phyloP scores from a whole-genome alignment of 129 eudicot species.

The Tagetes erecta region DNA sequence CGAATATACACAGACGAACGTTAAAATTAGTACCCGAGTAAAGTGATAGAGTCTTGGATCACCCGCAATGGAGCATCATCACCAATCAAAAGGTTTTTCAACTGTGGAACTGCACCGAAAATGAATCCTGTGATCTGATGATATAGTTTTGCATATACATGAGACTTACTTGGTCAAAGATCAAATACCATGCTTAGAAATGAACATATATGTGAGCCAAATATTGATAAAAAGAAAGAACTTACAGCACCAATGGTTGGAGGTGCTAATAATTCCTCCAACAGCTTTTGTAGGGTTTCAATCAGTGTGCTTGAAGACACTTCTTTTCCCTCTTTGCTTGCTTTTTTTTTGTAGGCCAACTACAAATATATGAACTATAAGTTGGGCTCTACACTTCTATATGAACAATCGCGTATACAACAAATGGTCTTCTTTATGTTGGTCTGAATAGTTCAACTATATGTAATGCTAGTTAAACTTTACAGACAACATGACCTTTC shows the following conservation, averaged over 20 bases:
- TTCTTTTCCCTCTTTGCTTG: slow-evolving; percentile 21
- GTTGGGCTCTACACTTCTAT: neutral
- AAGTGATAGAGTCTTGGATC: slow-evolving; percentile 56
- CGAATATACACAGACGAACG: neutral
- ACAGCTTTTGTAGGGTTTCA: slow-evolving; percentile 40
- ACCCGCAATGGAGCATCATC: slow-evolving; percentile 73
- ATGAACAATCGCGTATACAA: neutral
- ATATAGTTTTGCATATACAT: slow-evolving; percentile 12
- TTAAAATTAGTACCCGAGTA: slow-evolving; percentile 65
- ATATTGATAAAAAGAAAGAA: slow-evolving; percentile 3
- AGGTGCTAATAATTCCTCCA: slow-evolving; percentile 81
- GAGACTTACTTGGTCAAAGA: slow-evolving; percentile 4
- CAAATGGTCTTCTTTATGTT: slow-evolving; percentile 1
- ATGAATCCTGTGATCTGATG: slow-evolving; percentile 66
- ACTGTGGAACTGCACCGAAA: slow-evolving; percentile 58
- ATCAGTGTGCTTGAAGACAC: slow-evolving; percentile 33
- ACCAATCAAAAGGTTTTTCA: slow-evolving; percentile 64
- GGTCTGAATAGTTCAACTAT: neutral
- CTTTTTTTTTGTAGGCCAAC: slow-evolving; percentile 40
- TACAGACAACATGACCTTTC: slow-evolving; percentile 1
- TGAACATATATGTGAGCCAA: neutral
- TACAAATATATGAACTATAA: slow-evolving; percentile 16
- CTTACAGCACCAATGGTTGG: slow-evolving; percentile 87
- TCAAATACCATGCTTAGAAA: neutral
- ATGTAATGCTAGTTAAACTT: neutral